Base-by-base conservation (phyloP, 129 eudicot genomes). In the Saposhnikovia divaricata region DNA sequence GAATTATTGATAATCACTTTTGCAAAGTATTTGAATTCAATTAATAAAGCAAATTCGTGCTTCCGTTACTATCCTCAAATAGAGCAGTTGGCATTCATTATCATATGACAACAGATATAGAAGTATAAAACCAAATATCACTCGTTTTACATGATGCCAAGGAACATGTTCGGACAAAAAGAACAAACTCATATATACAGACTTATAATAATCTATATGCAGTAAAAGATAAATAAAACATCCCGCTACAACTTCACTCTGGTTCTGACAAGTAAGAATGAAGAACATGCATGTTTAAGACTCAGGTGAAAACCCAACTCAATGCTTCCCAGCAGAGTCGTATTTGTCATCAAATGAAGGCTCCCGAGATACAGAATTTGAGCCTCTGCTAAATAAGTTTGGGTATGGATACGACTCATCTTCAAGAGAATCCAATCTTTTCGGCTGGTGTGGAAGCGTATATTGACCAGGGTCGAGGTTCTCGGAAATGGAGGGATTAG, bases 381-480 rank as follows among this genome's bases (percentile, higher is more conserved):
- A 73, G 25, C 83, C 83, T 53, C 85, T 88, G 73, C 69, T 82
- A 75, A 94, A 94, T 83, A 94, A 80, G 86, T 91, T 90, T 13
- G 97, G 96, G 72, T 91, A 93, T 2, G 98, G 85, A 50, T 82
- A 88, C 4, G 89, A 44, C n/a, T 93, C 98, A 34, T 93, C 93
- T 2, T 91, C 98, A 81, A 89, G 82, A 25, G 97, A 91, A 37
- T 96, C 85, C 86, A 91, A 77, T 86, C 95, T 88, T 76, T 87
- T 93, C 4, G 92, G 92, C 76, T 85, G 91, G 72, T 87, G 92
- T 79, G 57, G 57, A 47, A 55, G 70, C 53, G 79, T 74, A 44
- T 51, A 81, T 63, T 76, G 83, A 37, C 78, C 76, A 66, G 15
- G 53, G 31, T 48, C 80, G 72, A 66, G 50, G 65, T 19, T 72